Evolutionary conservation across 495 filamentous ascomycete species (phyloP), one percentile per base, ranked within the genome.

Genomic region (Niebla homalea): DNA sequence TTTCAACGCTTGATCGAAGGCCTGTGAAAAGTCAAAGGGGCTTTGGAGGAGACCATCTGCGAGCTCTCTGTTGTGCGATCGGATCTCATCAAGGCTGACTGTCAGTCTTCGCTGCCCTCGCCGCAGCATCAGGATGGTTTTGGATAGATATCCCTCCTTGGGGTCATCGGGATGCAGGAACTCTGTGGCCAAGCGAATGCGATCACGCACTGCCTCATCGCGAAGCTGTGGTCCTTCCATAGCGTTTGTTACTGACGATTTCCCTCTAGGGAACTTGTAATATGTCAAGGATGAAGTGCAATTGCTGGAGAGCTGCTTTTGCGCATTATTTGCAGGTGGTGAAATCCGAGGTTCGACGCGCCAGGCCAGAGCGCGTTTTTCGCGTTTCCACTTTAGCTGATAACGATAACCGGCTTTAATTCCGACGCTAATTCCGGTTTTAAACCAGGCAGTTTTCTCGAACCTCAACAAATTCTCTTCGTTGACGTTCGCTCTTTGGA

Each of bases 41-140:
- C 81, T 73, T 51, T 82, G 80, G 51, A 97, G 75, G 16, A 97
- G 75, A 39, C 88, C 88, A 55, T 96, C 87, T 56, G 93, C 86
- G 26, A 97, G 74, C 56, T 92, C 87, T 52, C 83, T 67, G 62
- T 85, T 94, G 69, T 95, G 89, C 54, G 85, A 77, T 64, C 93
- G 76, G 62, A 97, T 85, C 61, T 96, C 88, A 68, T 97, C 93
- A 52, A 99, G 76, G 70, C 88, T 94, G 59, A 79, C 78, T 49
- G 67, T 74, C 48, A 82, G 74, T 60, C 89, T 75, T 52, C 85
- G 77, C 57, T 86, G 70, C 52, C 83, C 85, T 57, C 87, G 85
- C 63, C 93, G 88, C 39, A 97, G 76, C 89, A 97, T 97, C 60
- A 90, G 70, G 52, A 93, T 79, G 62, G 92, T 89, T 59, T 90